Conservation (phyloP, 2,329 filamentous ascomycete species). For the Eutypella sp. region DNA sequence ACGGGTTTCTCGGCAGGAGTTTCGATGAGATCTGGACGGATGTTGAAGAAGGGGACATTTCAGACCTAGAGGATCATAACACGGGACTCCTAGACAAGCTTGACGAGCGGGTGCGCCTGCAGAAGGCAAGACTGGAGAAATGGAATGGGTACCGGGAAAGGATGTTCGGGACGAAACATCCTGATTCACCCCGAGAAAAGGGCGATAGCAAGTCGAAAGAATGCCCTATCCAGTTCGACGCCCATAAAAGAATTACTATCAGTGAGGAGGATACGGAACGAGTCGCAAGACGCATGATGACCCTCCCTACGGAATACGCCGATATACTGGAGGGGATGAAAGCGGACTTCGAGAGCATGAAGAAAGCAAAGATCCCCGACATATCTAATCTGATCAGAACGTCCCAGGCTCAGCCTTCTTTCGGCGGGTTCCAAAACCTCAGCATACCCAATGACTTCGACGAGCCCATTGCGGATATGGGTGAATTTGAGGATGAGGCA, state of each 20-base stretch:
- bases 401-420: slow-evolving; percentile 9
- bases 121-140: slow-evolving; percentile 62
- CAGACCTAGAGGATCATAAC: slow-evolving; percentile 49
- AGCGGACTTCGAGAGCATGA: slow-evolving; percentile 32
- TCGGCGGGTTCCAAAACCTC: slow-evolving; percentile 3
- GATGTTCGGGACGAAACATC: slow-evolving; percentile 35
- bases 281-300: slow-evolving; percentile 7
- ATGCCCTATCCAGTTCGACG: slow-evolving; percentile 50
- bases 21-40: slow-evolving; percentile 70
- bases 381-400: slow-evolving; percentile 20
- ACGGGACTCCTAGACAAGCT: slow-evolving; percentile 64
- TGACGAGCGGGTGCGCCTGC: slow-evolving; percentile 60
- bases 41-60: slow-evolving; percentile 54
- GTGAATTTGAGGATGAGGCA: slow-evolving; percentile 47
- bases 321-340: slow-evolving; percentile 38
- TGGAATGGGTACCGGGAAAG: slow-evolving; percentile 66
- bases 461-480: slow-evolving; percentile 44
- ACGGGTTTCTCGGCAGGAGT: slow-evolving; percentile 58
- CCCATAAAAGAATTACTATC: slow-evolving; percentile 45
- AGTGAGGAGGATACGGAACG: slow-evolving; percentile 26
- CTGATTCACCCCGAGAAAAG: slow-evolving; percentile 15
- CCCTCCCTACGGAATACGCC: slow-evolving; percentile 37
- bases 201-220: slow-evolving; percentile 30
- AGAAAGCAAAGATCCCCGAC: slow-evolving; percentile 21
- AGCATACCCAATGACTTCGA: slow-evolving; percentile 1